A percentile compares a stretch with the other conserved stretches of the same genome.
Conservation (phyloP, 257 asterid genomes). For the Solanum virginianum region DNA sequence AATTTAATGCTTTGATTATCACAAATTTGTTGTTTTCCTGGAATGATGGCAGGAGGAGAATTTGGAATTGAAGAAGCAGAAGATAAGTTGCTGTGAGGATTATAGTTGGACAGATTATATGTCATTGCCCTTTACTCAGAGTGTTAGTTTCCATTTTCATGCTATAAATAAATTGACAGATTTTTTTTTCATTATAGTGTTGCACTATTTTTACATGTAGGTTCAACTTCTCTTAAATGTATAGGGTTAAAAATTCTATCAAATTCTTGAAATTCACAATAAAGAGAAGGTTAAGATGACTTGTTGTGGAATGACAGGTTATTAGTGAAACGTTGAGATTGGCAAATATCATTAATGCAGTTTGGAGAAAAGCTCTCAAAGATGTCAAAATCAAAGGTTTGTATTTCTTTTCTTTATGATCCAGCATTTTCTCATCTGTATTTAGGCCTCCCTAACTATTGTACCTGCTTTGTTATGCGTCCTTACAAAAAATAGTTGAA, state of each 20-base stretch:
- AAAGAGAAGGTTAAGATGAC: not conserved
- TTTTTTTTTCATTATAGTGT: not conserved
- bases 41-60: constrained; percentile 63
- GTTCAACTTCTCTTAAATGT: not conserved
- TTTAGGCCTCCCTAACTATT: not conserved
- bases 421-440: not conserved
- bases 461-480: not conserved
- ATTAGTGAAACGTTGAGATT: constrained; percentile 81
- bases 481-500: not conserved
- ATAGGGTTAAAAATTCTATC: not conserved
- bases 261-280: not conserved
- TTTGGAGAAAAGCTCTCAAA: constrained; percentile 94
- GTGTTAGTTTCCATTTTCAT: constrained; percentile 25
- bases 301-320: constrained; percentile 31
- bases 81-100: constrained; percentile 36
- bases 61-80: constrained; percentile 55
- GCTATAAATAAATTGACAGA: not conserved
- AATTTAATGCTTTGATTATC: not conserved
- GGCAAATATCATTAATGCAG: constrained; percentile 81
- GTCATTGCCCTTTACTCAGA: constrained; percentile 71
- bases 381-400: constrained; percentile 85
- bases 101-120: constrained; percentile 77
- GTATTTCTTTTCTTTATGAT: not conserved
- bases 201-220: not conserved
- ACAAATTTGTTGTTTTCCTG: not conserved